phyloP scores from a whole-genome alignment of 208 protist species.

The Phytomonas sp. region DNA sequence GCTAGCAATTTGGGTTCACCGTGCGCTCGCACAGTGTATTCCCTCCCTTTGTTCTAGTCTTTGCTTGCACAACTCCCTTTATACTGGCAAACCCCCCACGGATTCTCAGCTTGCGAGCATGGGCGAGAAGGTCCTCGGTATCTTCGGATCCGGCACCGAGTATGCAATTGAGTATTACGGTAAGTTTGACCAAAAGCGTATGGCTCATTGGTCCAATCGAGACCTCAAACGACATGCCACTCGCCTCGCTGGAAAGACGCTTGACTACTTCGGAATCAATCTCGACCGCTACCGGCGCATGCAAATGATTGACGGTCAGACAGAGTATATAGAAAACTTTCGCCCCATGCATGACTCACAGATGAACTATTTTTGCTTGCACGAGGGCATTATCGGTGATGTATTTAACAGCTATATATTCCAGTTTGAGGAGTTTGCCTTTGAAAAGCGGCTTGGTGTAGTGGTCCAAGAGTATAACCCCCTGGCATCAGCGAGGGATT shows the following conservation, averaged over 20 bases:
- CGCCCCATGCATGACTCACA: slow-evolving; percentile 78
- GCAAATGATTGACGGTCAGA: slow-evolving; percentile 85
- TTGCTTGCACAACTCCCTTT: slow-evolving; percentile 78
- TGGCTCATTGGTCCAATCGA: slow-evolving; percentile 87
- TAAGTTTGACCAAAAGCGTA: slow-evolving; percentile 65
- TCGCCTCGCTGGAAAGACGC: slow-evolving; percentile 75
- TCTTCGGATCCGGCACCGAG: slow-evolving; percentile 82
- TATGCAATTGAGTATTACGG: slow-evolving; percentile 79
- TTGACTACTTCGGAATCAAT: slow-evolving; percentile 78
- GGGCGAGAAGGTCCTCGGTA: slow-evolving; percentile 83
- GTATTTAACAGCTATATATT: slow-evolving; percentile 79
- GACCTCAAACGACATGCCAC: slow-evolving; percentile 78
- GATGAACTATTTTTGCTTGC: slow-evolving; percentile 84
- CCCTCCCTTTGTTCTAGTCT: slow-evolving; percentile 83
- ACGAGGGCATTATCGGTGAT: slow-evolving; percentile 74
- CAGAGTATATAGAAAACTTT: slow-evolving; percentile 67
- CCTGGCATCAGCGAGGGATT: slow-evolving; percentile 46
- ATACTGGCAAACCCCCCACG: slow-evolving; percentile 80
- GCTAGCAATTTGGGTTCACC: slow-evolving; percentile 80
- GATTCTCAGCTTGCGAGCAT: slow-evolving; percentile 73
- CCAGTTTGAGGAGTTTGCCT: slow-evolving; percentile 89
- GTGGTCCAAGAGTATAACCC: slow-evolving; percentile 50
- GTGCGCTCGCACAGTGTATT: slow-evolving; percentile 74
- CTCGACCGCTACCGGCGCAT: slow-evolving; percentile 80
- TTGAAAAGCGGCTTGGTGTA: slow-evolving; percentile 31